These are phyloP conservation scores for Phytopythium chamaehyphon DNA, from an alignment of 352 stramenopile genomes.

Conservation along the genomic window DNA sequence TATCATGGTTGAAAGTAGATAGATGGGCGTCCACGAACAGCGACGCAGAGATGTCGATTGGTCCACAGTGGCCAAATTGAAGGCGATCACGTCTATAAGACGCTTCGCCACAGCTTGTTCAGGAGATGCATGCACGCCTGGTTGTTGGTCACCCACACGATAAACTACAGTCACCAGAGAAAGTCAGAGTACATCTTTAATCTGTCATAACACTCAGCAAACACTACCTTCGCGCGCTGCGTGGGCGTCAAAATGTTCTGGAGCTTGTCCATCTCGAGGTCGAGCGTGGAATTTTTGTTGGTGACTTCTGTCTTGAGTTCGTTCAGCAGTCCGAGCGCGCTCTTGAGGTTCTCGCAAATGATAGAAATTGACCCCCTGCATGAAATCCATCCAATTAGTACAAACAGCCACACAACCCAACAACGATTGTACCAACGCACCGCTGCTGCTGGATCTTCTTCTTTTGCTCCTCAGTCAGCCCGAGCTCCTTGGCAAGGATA, in stretches of 20 bases:
- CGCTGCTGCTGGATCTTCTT: slow-evolving; percentile 92
- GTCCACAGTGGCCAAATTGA: background rate
- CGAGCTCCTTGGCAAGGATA: slow-evolving; percentile 88
- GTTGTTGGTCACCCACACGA: slow-evolving; percentile 96
- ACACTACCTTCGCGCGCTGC: slow-evolving; percentile 85
- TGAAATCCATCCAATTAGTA: background rate
- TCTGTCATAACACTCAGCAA: background rate
- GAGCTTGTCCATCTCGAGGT: slow-evolving; percentile 93
- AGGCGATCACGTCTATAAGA: slow-evolving; percentile 43
- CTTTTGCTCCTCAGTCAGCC: slow-evolving; percentile 90
- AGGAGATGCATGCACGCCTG: slow-evolving; percentile 94
- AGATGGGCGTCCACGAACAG: background rate
- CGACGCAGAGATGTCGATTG: background rate
- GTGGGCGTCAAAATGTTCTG: slow-evolving; percentile 92
- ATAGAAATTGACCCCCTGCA: slow-evolving; percentile 47
- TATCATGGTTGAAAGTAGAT: background rate
- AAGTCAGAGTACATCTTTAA: slow-evolving; percentile 3
- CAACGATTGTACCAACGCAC: slow-evolving; percentile 20
- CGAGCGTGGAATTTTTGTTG: slow-evolving; percentile 91
- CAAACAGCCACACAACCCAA: no score
- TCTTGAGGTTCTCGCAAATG: slow-evolving; percentile 89
- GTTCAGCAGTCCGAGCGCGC: slow-evolving; percentile 78
- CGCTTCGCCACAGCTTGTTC: slow-evolving; percentile 94
- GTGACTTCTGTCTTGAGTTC: slow-evolving; percentile 87
- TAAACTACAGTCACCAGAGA: slow-evolving; percentile 62